These are phyloP conservation scores for Mollisiaceae sp. DNA, from an alignment of 2,329 filamentous ascomycete genomes.

Conservation along the genomic window DNA sequence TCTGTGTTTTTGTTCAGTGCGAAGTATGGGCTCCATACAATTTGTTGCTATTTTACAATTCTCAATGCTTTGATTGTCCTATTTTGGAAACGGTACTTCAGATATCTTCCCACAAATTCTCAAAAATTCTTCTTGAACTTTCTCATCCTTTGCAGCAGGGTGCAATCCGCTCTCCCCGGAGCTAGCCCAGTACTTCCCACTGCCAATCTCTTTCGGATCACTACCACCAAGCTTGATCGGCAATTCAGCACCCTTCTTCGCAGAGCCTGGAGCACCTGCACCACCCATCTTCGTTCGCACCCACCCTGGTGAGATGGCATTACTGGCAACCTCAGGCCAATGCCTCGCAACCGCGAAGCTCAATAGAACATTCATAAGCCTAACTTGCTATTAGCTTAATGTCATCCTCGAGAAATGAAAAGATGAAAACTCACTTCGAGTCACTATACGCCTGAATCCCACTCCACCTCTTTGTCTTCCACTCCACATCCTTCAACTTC, in stretches of 20 bases:
- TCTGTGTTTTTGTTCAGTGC: too few species aligned
- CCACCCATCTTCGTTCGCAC: slow-evolving; percentile 23
- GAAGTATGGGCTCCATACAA: too few species aligned
- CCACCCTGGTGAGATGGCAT: slow-evolving; percentile 20
- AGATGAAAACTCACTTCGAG: slow-evolving; percentile 22
- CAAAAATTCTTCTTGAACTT: slow-evolving; percentile 18
- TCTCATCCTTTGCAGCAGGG: slow-evolving; percentile 1
- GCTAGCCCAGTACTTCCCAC: slow-evolving; percentile 19
- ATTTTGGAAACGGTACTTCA: slow-evolving; percentile 12
- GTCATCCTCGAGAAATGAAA: not conserved
- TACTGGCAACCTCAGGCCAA: slow-evolving; percentile 20
- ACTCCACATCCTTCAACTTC: slow-evolving; percentile 19
- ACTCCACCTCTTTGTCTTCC: slow-evolving; percentile 21
- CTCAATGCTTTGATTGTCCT: not conserved
- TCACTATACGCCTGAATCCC: slow-evolving; percentile 22
- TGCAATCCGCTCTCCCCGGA: slow-evolving; percentile 1
- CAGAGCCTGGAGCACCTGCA: slow-evolving; percentile 12
- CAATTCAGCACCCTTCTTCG: slow-evolving; percentile 15
- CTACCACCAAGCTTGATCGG: slow-evolving; percentile 3
- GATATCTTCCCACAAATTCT: slow-evolving; percentile 20
- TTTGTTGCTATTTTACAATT: too few species aligned
- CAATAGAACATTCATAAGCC: slow-evolving; percentile 18
- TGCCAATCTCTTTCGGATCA: slow-evolving; percentile 15
- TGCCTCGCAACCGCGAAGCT: slow-evolving; percentile 18
- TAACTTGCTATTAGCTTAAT: not conserved